Percentiles rank a stretch among this genome's conserved stretches.
Conservation (phyloP, 23 red algal species). For the Cyanidiococcus yangmingshanensis region DNA sequence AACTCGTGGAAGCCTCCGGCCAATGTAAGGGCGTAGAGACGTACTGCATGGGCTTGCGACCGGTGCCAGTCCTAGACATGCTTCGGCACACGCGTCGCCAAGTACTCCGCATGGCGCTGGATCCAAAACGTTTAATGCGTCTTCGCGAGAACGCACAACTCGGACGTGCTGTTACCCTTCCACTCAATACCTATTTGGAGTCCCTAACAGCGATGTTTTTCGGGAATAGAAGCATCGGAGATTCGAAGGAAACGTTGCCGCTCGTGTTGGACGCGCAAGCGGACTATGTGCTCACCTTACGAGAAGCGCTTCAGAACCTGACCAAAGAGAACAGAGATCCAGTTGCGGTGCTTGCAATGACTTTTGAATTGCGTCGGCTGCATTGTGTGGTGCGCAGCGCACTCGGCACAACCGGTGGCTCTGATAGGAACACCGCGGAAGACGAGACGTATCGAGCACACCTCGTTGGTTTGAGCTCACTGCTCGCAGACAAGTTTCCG, state of each 20-base stretch:
- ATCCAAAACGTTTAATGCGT: neutral
- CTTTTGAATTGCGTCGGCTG: neutral
- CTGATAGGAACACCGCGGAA: neutral
- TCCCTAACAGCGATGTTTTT: neutral
- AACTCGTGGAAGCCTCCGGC: neutral
- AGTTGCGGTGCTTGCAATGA: neutral
- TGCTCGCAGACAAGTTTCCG: neutral
- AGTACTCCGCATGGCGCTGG: neutral
- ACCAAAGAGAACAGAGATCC: neutral
- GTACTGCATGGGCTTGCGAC: neutral
- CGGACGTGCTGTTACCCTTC: neutral
- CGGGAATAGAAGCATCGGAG: neutral
- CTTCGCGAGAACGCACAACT: neutral
- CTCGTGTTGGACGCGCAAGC: neutral
- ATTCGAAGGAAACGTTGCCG: neutral
- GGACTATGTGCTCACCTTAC: neutral
- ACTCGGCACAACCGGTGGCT: neutral
- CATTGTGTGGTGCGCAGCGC: neutral
- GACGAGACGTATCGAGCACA: neutral
- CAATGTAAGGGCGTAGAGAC: neutral
- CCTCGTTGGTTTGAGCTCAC: neutral
- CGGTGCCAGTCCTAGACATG: neutral
- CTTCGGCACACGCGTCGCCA: neutral
- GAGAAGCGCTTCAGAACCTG: neutral
- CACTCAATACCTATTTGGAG: neutral